Evolutionary conservation across 2,329 filamentous ascomycete genomes (phyloP).

Genomic region (Tolypocladium album): DNA sequence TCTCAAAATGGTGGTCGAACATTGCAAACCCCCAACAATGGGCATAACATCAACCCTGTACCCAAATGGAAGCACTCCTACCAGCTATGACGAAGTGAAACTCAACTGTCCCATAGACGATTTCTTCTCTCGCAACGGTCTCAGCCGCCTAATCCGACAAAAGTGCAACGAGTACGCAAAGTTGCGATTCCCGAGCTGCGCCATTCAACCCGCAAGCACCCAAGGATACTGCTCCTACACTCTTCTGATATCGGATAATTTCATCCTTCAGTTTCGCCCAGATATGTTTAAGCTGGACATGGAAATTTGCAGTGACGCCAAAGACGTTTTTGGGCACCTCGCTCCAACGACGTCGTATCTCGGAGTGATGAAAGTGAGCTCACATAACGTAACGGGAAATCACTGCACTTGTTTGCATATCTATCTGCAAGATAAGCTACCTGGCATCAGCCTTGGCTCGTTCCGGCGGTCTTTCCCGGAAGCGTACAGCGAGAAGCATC

Average conservation of each 20-base stretch:
- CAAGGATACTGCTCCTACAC: conserved; percentile 46
- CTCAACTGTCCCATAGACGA: neutral
- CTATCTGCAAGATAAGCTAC: conserved; percentile 31
- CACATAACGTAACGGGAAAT: neutral
- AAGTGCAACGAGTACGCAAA: conserved; percentile 19
- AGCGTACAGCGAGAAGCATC: conserved; percentile 1
- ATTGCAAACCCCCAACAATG: neutral
- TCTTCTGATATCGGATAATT: conserved; percentile 24
- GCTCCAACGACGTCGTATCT: conserved; percentile 30
- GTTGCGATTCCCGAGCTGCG: conserved; percentile 17
- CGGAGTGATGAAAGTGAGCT: conserved; percentile 16
- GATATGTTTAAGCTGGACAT: conserved; percentile 29
- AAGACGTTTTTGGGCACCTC: conserved; percentile 25
- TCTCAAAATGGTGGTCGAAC: neutral
- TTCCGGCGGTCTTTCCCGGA: neutral
- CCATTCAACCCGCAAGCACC: conserved; percentile 20
- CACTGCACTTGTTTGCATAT: conserved; percentile 15
- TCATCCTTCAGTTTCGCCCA: conserved; percentile 39
- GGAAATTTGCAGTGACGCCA: conserved; percentile 23
- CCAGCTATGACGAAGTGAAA: neutral
- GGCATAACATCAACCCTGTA: neutral
- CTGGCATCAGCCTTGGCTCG: conserved; percentile 26
- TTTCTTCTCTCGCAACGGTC: conserved; percentile 13
- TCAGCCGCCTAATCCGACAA: conserved; percentile 4
- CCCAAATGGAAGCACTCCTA: neutral